Evolutionary conservation across 257 asterid species (phyloP).

Genomic region (Petunia axillaris): DNA sequence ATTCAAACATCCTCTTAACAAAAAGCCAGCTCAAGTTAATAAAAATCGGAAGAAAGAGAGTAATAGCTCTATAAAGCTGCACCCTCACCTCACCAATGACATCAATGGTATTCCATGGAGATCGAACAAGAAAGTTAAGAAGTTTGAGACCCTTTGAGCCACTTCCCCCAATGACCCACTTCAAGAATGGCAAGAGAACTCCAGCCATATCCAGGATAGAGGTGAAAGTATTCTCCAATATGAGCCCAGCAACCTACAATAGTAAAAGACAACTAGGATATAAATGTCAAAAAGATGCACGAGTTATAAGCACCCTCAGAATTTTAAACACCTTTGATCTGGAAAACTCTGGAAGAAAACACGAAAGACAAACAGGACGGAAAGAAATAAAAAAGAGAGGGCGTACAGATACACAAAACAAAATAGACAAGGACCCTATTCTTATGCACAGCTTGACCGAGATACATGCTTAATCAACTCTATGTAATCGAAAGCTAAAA

Average conservation of each 20-base stretch:
- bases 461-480: slow-evolving; percentile 20
- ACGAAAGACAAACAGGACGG: not conserved
- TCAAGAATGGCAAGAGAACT: slow-evolving; percentile 80
- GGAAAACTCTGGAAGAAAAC: not conserved
- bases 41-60: not conserved
- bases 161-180: slow-evolving; percentile 90
- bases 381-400: not conserved
- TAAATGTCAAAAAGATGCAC: slow-evolving; percentile 24
- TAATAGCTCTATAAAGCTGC: not conserved
- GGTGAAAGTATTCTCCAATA: slow-evolving; percentile 94
- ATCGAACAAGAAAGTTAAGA: slow-evolving; percentile 85
- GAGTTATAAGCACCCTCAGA: slow-evolving; percentile 3
- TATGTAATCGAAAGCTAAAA: not conserved
- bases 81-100: slow-evolving; percentile 78
- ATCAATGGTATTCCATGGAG: slow-evolving; percentile 97
- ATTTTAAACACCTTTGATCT: not conserved
- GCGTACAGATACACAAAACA: not conserved
- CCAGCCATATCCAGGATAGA: slow-evolving; percentile 99
- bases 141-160: slow-evolving; percentile 72
- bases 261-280: slow-evolving; percentile 21
- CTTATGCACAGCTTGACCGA: slow-evolving; percentile 21
- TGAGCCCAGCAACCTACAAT: slow-evolving; percentile 73
- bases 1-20: not conserved
- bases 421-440: slow-evolving; percentile 12
- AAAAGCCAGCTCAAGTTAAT: not conserved